These are phyloP conservation scores for Sclerotinia nivalis DNA, from an alignment of 2,329 filamentous ascomycete species.

Conservation along the genomic window DNA sequence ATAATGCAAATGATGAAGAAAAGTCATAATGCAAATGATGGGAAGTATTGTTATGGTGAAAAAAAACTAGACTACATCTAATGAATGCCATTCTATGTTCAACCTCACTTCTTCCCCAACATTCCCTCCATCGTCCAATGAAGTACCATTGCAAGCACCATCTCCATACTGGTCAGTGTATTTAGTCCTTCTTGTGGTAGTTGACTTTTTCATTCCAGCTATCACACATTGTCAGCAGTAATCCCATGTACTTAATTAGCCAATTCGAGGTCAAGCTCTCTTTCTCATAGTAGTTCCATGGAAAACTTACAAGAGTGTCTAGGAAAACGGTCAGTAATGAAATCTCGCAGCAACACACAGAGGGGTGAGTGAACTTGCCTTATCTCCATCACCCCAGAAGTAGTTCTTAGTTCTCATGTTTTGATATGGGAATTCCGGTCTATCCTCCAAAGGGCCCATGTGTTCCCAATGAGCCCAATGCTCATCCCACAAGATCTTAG, in stretches of 20 bases:
- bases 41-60: constrained; percentile 21
- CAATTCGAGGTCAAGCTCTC: constrained; percentile 13
- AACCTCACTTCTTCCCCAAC: not conserved
- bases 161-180: constrained; percentile 6
- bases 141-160: constrained; percentile 11
- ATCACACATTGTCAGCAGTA: constrained; percentile 24
- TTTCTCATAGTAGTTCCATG: not conserved
- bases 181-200: constrained; percentile 71
- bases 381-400: constrained; percentile 93
- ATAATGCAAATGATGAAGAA: constrained; percentile 30
- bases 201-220: constrained; percentile 96
- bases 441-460: constrained; percentile 84
- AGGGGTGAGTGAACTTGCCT: constrained; percentile 56
- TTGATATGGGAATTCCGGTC: constrained; percentile 92
- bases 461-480: constrained; percentile 97
- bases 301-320: constrained; percentile 67
- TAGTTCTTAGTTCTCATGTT: constrained; percentile 97
- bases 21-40: constrained; percentile 28
- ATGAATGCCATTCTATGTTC: constrained; percentile 24
- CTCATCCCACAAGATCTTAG: constrained; percentile 87
- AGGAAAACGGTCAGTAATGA: constrained; percentile 27
- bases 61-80: constrained; percentile 24
- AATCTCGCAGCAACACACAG: constrained; percentile 24
- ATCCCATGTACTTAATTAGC: not conserved
- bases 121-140: constrained; percentile 3